Percentiles rank a stretch among this genome's conserved stretches.
phyloP scores from a whole-genome alignment of 139 green algal genomes.

The Tetradesmus lagerheimii region DNA sequence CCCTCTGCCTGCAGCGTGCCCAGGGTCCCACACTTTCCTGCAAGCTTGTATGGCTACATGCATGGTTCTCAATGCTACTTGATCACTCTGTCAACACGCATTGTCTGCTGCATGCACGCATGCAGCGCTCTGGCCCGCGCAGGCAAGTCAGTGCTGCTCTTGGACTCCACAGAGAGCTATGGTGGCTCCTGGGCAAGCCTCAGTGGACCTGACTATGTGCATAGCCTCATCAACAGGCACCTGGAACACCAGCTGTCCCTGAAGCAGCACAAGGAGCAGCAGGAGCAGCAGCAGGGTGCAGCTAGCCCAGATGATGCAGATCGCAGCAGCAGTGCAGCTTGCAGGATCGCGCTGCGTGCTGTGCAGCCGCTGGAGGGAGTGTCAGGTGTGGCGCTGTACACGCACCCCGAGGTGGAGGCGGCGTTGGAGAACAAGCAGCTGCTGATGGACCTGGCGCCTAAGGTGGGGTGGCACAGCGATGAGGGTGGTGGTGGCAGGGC shows the following conservation, averaged over 20 bases:
- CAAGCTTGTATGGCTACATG: background rate
- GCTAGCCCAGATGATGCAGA: background rate
- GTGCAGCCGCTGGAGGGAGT: background rate
- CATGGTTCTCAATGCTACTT: too few species aligned
- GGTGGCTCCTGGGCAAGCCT: slow-evolving; percentile 79
- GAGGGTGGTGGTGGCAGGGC: background rate
- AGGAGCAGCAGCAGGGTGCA: background rate
- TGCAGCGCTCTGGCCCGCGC: slow-evolving; percentile 72
- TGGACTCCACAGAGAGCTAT: slow-evolving; percentile 83
- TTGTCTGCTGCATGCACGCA: background rate
- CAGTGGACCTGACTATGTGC: slow-evolving; percentile 37
- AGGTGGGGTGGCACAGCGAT: slow-evolving; percentile 51
- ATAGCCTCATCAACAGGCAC: background rate
- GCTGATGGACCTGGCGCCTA: slow-evolving; percentile 77
- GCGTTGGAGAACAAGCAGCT: slow-evolving; percentile 2
- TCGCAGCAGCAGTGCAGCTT: background rate
- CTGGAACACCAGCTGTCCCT: background rate
- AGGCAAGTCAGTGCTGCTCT: slow-evolving; percentile 85
- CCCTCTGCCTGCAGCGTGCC: background rate
- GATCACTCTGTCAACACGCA: too few species aligned
- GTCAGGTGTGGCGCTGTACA: background rate
- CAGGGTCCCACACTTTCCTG: background rate
- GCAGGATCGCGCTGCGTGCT: background rate
- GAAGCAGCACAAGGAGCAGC: slow-evolving; percentile 37
- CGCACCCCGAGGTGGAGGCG: background rate